phyloP scores from a whole-genome alignment of 768 basidiomycete species.

The Termitomyces sp. region DNA sequence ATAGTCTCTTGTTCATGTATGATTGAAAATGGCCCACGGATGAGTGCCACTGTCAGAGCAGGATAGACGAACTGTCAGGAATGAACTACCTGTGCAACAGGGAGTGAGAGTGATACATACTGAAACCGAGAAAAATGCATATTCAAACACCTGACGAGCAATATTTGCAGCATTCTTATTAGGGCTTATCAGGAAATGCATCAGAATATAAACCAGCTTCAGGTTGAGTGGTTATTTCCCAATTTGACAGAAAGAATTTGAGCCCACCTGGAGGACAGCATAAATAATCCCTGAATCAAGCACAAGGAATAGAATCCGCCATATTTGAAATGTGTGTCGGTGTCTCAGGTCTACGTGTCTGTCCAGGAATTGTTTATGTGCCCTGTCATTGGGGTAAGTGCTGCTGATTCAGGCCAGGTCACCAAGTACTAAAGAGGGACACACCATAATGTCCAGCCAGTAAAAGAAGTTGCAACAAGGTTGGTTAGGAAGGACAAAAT shows the following conservation, averaged over 20 bases:
- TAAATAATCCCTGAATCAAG: not conserved
- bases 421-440: not conserved
- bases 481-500: not conserved
- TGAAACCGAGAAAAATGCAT: not conserved
- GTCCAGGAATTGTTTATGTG: not conserved
- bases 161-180: not conserved
- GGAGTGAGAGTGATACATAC: not conserved
- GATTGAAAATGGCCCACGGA: not conserved
- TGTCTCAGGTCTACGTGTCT: not conserved
- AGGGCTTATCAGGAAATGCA: not conserved
- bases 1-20: not conserved
- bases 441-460: not conserved
- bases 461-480: not conserved
- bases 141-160: not conserved
- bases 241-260: not conserved
- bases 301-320: not conserved
- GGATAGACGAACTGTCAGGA: not conserved
- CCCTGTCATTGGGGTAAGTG: not conserved
- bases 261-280: not conserved
- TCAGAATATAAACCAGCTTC: not conserved
- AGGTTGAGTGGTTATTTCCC: not conserved
- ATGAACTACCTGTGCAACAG: not conserved
- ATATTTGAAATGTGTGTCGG: not conserved
- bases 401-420: not conserved
- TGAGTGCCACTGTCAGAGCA: not conserved